A percentile compares a stretch with the other conserved stretches of the same genome.
These are phyloP conservation scores for Thermothelomyces thermophilus DNA, from an alignment of 2,329 filamentous ascomycete species.

Conservation along the genomic window DNA sequence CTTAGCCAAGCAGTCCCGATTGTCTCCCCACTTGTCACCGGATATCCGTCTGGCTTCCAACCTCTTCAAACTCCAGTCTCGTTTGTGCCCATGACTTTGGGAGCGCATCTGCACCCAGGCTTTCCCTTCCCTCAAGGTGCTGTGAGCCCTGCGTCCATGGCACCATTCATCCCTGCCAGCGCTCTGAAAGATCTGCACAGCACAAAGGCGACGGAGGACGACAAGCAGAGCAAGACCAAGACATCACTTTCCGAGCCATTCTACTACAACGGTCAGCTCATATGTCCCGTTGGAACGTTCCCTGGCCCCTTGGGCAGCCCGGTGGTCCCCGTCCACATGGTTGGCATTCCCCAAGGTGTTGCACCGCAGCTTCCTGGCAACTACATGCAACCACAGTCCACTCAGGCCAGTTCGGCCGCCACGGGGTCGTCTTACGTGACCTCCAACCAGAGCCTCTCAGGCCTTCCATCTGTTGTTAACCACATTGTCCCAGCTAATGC, in stretches of 20 bases:
- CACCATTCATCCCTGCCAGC: slow-evolving; percentile 12
- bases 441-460: slow-evolving; percentile 14
- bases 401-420: slow-evolving; percentile 1
- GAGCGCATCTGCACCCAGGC: slow-evolving; percentile 30
- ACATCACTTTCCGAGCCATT: slow-evolving; percentile 40
- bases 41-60: slow-evolving; percentile 26
- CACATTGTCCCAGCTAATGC: slow-evolving; percentile 18
- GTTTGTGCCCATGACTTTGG: slow-evolving; percentile 38
- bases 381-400: slow-evolving; percentile 14
- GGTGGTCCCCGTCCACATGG: slow-evolving; percentile 22
- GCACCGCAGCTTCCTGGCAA: slow-evolving; percentile 14
- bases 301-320: slow-evolving; percentile 24
- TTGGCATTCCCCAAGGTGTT: slow-evolving; percentile 21
- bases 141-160: slow-evolving; percentile 9
- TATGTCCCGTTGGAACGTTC: slow-evolving; percentile 29
- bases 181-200: slow-evolving; percentile 24
- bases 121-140: slow-evolving; percentile 22
- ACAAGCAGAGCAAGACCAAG: slow-evolving; percentile 31
- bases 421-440: slow-evolving; percentile 12
- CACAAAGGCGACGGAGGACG: slow-evolving; percentile 19
- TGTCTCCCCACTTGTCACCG: slow-evolving; percentile 27
- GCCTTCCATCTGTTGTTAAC: slow-evolving; percentile 14
- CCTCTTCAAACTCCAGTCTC: slow-evolving; percentile 31
- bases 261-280: slow-evolving; percentile 29
- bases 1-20: slow-evolving; percentile 20